Base-by-base conservation (phyloP, 371 early-diverging fungal species). In the Circinella minor region DNA sequence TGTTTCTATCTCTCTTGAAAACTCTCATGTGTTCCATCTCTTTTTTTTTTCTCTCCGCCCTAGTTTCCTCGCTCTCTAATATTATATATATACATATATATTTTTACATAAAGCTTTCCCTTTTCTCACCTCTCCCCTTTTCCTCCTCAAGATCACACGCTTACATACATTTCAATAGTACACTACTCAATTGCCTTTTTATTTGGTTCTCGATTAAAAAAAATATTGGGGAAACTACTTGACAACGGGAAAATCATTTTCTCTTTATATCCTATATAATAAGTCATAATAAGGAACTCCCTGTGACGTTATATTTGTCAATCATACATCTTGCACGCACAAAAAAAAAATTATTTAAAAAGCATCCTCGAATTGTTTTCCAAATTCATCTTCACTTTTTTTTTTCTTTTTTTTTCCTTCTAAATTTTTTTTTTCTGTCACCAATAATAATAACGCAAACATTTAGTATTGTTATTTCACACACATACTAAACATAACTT, bases 261-360 rank as follows among this genome's bases (percentile, higher is more conserved):
- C 20, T 27, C 1, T 34, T n/a, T 27, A 18, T 27, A 7, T 57
- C 7, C 27, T 34, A 10, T 34, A 17, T 18, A 10, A 17, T 27
- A 20, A 57, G 27, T 10, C n/a, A 34, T 27, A 57, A 6, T n/a
- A 43, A 6, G 27, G 27, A 27, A 57, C 57, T 57, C 57, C 57
- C n/a, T 57, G 57, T 57, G 57, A 57, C 57, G 57, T 57, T 57
- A 57, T 57, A 57, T 34, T 57, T 57, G 57, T 57, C 27, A 57
- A 57, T 57, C 27, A n/a, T 57, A 55, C 55, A 55, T 55, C 55
- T 17, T 55, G 7, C 4, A 15, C 47, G 3, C 15, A 47, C 0
- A 11, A 27, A 27, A 27, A 27, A 27, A 27, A 27, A 27, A 13
- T 1, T 57, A 57, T 57, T 27, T 57, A 57, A 57, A 51, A 57